phyloP scores from a whole-genome alignment of 805 yeast species.

The Millerago galiae region DNA sequence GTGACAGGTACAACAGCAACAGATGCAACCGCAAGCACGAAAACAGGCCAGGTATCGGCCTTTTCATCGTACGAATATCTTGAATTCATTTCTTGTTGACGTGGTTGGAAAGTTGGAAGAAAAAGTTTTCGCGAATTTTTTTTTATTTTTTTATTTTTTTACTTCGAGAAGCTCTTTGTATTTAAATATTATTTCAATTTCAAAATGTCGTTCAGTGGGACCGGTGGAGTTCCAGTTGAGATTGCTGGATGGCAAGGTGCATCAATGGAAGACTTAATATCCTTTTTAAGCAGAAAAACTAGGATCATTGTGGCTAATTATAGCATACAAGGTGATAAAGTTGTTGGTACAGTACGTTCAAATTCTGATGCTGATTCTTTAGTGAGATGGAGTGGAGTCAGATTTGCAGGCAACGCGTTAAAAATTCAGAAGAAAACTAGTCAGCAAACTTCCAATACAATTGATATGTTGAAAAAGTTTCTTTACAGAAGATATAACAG shows the following conservation, averaged over 20 bases:
- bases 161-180: not conserved
- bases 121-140: slow-evolving; percentile 2
- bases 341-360: slow-evolving; percentile 53
- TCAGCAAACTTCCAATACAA: slow-evolving; percentile 37
- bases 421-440: slow-evolving; percentile 34
- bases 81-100: slow-evolving; percentile 18
- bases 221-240: slow-evolving; percentile 43
- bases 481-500: slow-evolving; percentile 63
- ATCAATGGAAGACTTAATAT: slow-evolving; percentile 55
- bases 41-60: slow-evolving; percentile 25
- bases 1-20: slow-evolving; percentile 21
- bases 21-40: slow-evolving; percentile 20
- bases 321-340: slow-evolving; percentile 45
- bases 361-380: slow-evolving; percentile 54
- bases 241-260: slow-evolving; percentile 82
- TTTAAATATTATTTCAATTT: not conserved
- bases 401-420: slow-evolving; percentile 71
- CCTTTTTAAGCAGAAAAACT: slow-evolving; percentile 65
- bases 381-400: slow-evolving; percentile 62
- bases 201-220: slow-evolving; percentile 18
- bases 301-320: slow-evolving; percentile 49
- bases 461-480: slow-evolving; percentile 56
- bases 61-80: slow-evolving; percentile 23
- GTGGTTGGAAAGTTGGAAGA: not conserved
- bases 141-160: not conserved